These are phyloP conservation scores for Colletotrichum spinosum DNA, from an alignment of 2,329 filamentous ascomycete species.

Conservation along the genomic window DNA sequence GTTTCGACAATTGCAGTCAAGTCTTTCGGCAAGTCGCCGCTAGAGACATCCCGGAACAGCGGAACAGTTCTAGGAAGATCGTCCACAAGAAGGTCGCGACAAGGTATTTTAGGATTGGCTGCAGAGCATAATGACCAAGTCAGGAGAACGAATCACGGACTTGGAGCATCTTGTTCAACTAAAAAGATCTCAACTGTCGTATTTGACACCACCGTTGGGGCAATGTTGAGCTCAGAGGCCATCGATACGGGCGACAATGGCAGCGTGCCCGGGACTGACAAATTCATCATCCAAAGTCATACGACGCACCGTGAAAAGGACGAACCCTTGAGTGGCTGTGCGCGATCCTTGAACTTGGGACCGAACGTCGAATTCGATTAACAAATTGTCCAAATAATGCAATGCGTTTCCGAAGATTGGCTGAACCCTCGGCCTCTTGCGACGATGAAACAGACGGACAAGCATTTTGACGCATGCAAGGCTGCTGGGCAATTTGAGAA, in stretches of 20 bases:
- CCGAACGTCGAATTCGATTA: too few species aligned
- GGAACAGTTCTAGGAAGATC: constrained; percentile 4
- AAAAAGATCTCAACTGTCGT: too few species aligned
- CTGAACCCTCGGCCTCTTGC: constrained; percentile 2
- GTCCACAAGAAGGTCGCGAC: not conserved
- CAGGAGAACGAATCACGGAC: too few species aligned
- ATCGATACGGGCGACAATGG: too few species aligned
- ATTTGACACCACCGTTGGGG: too few species aligned
- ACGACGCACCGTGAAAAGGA: not conserved
- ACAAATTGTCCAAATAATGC: not conserved
- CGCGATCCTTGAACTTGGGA: not conserved
- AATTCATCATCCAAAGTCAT: constrained; percentile 19
- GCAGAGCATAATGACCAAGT: not conserved
- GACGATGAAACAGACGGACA: not conserved
- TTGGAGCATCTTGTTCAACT: too few species aligned
- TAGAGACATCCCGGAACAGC: constrained; percentile 19
- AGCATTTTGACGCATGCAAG: constrained; percentile 7
- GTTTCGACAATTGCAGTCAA: constrained; percentile 5
- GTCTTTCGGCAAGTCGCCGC: constrained; percentile 6
- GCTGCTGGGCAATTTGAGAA: constrained; percentile 1
- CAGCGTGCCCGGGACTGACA: not conserved
- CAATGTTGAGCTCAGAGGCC: too few species aligned
- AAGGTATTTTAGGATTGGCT: not conserved
- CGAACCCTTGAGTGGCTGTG: constrained; percentile 12
- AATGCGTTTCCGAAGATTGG: not conserved